Evolutionary conservation across 768 basidiomycete genomes (phyloP).

Genomic region (Polyporus arcularius): DNA sequence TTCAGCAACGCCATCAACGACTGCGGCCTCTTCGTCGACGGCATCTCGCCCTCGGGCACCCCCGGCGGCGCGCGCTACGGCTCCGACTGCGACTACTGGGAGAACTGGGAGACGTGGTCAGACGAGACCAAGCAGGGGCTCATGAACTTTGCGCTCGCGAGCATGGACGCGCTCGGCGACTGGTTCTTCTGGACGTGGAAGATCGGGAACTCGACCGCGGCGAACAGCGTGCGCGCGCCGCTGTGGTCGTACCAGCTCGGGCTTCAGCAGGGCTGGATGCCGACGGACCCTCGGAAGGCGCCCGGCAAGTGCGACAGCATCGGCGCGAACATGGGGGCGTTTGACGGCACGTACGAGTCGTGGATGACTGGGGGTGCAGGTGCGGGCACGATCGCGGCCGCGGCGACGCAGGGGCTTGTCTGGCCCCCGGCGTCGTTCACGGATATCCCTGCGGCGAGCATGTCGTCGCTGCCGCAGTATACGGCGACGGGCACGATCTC

Average conservation of each 20-base stretch:
- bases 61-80: slow-evolving; percentile 21
- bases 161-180: slow-evolving; percentile 67
- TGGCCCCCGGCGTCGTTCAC: slow-evolving; percentile 57
- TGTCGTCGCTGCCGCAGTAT: slow-evolving; percentile 56
- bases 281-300: slow-evolving; percentile 64
- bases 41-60: slow-evolving; percentile 12
- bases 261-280: slow-evolving; percentile 75
- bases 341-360: slow-evolving; percentile 53
- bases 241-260: slow-evolving; percentile 73
- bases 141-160: slow-evolving; percentile 48
- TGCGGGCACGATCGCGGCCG: slow-evolving; percentile 47
- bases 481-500: slow-evolving; percentile 57
- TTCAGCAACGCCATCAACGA: slow-evolving; percentile 67
- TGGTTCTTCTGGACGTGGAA: slow-evolving; percentile 87
- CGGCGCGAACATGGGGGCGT: slow-evolving; percentile 44
- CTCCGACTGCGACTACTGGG: slow-evolving; percentile 43
- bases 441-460: slow-evolving; percentile 41
- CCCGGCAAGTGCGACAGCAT: slow-evolving; percentile 62
- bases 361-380: slow-evolving; percentile 68
- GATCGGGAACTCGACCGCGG: slow-evolving; percentile 56
- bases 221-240: slow-evolving; percentile 49
- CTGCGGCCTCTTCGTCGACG: slow-evolving; percentile 55
- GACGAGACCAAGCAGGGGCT: slow-evolving; percentile 52
- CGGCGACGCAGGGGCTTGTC: slow-evolving; percentile 41
- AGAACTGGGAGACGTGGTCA: slow-evolving; percentile 52